These are phyloP conservation scores for Castanea sativa DNA, from an alignment of 306 rosid genomes.

Conservation along the genomic window DNA sequence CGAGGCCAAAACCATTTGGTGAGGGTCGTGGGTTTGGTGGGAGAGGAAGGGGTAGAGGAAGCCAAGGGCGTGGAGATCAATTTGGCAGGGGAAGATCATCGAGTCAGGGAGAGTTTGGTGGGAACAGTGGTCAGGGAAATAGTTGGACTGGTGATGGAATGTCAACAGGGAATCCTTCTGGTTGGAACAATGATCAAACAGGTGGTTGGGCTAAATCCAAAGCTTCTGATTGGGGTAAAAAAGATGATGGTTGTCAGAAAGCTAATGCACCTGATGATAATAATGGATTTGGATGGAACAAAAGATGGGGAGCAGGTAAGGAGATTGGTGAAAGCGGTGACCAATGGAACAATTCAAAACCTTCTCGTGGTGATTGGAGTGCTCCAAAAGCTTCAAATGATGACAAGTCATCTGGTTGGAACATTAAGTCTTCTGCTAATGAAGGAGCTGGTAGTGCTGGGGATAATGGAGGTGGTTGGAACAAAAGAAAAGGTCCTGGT, in stretches of 20 bases:
- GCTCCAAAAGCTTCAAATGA: not conserved
- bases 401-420: too few species aligned
- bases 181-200: not conserved
- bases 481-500: too few species aligned
- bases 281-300: not conserved
- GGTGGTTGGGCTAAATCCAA: not conserved
- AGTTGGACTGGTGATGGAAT: not conserved
- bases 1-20: slow-evolving; percentile 1
- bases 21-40: slow-evolving; percentile 17
- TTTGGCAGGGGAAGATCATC: slow-evolving; percentile 22
- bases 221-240: not conserved
- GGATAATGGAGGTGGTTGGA: too few species aligned
- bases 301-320: not conserved
- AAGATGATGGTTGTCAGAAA: not conserved
- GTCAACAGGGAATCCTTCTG: not conserved
- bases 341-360: not conserved
- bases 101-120: not conserved
- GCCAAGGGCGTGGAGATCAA: slow-evolving; percentile 10
- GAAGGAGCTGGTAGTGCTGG: too few species aligned
- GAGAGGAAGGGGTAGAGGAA: not conserved
- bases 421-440: too few species aligned
- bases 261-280: not conserved
- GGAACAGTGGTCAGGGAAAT: slow-evolving; percentile 3
- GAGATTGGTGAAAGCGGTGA: not conserved
- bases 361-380: not conserved